Percentiles rank a stretch among this genome's conserved stretches.
These are phyloP conservation scores for Penicillium samsonianum DNA, from an alignment of 495 filamentous ascomycete species.

Conservation along the genomic window DNA sequence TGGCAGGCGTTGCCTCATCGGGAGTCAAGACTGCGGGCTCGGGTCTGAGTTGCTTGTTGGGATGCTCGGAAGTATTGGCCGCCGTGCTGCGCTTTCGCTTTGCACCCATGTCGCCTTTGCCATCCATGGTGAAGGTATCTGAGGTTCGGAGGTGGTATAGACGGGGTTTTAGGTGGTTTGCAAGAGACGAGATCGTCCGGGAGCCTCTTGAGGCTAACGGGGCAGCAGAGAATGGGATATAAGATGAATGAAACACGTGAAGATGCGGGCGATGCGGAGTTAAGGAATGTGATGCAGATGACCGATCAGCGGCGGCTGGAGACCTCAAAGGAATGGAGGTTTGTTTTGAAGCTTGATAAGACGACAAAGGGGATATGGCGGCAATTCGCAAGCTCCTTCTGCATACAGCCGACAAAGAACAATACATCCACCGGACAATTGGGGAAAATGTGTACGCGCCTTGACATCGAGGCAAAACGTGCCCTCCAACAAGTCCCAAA, in stretches of 20 bases:
- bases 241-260: not conserved
- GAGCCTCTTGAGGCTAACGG: not conserved
- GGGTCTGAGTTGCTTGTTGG: conserved; percentile 56
- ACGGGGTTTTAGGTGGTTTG: conserved; percentile 1
- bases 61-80: conserved; percentile 50
- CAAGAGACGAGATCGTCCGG: not conserved
- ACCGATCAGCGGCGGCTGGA: conserved; percentile 3
- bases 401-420: conserved; percentile 26
- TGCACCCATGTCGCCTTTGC: conserved; percentile 49
- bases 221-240: not conserved
- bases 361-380: not conserved
- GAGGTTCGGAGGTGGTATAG: not conserved
- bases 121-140: conserved; percentile 47
- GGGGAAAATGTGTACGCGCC: conserved; percentile 5
- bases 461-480: conserved; percentile 4
- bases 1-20: conserved; percentile 48
- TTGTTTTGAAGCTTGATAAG: not conserved
- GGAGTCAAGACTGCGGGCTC: conserved; percentile 45
- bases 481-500: conserved; percentile 3
- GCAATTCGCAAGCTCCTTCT: conserved; percentile 37
- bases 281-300: conserved; percentile 10
- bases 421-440: conserved; percentile 36
- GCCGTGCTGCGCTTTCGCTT: conserved; percentile 65
- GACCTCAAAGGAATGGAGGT: conserved; percentile 1
- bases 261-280: conserved; percentile 16